A percentile compares a stretch with the other conserved stretches of the same genome.
phyloP scores from a whole-genome alignment of 192 early-diverging fungal species.

The Linnemannia elongata region DNA sequence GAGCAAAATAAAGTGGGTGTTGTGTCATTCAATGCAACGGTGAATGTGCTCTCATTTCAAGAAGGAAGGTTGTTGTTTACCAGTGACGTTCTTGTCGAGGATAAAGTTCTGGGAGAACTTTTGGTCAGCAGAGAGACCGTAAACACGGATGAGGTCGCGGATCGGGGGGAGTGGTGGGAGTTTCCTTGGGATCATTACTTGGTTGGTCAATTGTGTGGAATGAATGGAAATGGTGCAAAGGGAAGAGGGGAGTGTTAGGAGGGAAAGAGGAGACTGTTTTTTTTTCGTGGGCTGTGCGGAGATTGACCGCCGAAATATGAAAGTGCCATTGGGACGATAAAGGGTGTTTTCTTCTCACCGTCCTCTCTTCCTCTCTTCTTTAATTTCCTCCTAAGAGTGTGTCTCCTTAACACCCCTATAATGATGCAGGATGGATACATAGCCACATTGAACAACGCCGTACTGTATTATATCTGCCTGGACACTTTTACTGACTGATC shows the following conservation, averaged over 20 bases:
- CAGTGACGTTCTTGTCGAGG: slow-evolving; percentile 85
- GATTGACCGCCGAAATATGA: background rate
- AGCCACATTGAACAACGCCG: too few relatives aligned
- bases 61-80: slow-evolving; percentile 30
- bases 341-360: too few relatives aligned
- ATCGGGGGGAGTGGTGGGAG: slow-evolving; percentile 76
- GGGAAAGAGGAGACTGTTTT: background rate
- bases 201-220: too few relatives aligned
- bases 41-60: background rate
- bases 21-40: too few relatives aligned
- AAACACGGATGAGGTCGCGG: slow-evolving; percentile 79
- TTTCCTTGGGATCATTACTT: slow-evolving; percentile 39
- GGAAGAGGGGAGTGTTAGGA: background rate
- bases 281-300: background rate
- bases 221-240: background rate
- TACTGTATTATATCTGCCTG: too few relatives aligned
- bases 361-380: too few relatives aligned
- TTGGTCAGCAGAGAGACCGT: slow-evolving; percentile 77
- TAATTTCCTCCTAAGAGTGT: too few relatives aligned
- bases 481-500: too few relatives aligned
- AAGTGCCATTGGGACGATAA: background rate
- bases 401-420: background rate
- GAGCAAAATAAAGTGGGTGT: too few relatives aligned
- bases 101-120: slow-evolving; percentile 89
- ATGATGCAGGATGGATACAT: background rate